Conservation (phyloP, 331 rosid genomes). For the Rosa hybrid region DNA sequence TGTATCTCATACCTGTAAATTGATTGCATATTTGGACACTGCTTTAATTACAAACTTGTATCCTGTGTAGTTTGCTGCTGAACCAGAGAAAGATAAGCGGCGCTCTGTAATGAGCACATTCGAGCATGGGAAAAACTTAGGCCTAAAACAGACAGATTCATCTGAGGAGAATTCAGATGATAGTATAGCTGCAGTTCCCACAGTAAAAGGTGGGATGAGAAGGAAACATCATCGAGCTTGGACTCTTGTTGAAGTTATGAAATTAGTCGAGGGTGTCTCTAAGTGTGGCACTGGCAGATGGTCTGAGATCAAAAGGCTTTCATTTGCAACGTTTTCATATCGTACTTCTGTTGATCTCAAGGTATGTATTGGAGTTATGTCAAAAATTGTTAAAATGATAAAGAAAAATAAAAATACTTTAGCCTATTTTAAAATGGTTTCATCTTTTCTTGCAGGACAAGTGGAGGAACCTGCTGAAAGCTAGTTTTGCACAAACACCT, state of each 20-base stretch:
- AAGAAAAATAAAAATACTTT: not conserved
- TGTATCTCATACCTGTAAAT: not conserved
- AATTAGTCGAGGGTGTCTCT: conserved; percentile 90
- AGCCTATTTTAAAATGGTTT: not conserved
- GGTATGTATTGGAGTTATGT: conserved; percentile 39
- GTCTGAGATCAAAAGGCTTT: conserved; percentile 94
- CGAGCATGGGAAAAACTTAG: conserved; percentile 43
- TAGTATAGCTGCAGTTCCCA: conserved; percentile 47
- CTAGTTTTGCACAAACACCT: conserved; percentile 75
- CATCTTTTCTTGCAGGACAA: conserved; percentile 68
- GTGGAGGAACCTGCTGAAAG: conserved; percentile 97
- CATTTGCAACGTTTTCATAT: conserved; percentile 79
- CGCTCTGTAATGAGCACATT: conserved; percentile 30
- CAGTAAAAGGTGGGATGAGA: conserved; percentile 87
- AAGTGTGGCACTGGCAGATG: conserved; percentile 95
- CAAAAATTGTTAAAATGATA: not conserved
- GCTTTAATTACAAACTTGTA: not conserved
- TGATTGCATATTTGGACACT: not conserved
- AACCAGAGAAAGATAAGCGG: conserved; percentile 49
- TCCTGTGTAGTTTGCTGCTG: conserved; percentile 42
- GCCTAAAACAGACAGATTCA: conserved; percentile 46
- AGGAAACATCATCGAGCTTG: conserved; percentile 98
- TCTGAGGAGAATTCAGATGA: conserved; percentile 53
- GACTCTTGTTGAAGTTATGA: conserved; percentile 89
- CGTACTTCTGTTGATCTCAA: conserved; percentile 99